Conservation (phyloP, 805 yeast genomes). For the Myxozyma vanderwaltii region DNA sequence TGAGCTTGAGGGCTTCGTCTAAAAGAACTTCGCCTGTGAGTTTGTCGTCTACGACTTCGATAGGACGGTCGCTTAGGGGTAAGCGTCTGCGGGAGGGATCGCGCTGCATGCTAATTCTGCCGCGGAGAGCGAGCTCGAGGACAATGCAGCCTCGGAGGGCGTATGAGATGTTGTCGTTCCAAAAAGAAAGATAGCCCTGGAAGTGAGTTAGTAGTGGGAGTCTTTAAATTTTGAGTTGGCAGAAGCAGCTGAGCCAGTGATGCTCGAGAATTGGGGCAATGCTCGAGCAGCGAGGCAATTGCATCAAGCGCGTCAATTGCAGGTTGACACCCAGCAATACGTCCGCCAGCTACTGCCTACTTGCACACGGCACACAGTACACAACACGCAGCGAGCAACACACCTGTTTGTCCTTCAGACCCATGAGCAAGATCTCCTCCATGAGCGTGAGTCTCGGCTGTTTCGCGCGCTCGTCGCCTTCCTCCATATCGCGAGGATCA, state of each 20-base stretch:
- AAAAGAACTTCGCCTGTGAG: constrained; percentile 93
- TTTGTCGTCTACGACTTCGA: constrained; percentile 81
- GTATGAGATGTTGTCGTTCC: constrained; percentile 97
- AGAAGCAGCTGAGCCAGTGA: too few species aligned
- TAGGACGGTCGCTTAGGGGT: constrained; percentile 81
- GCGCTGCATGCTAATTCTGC: constrained; percentile 82
- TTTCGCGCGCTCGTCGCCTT: constrained; percentile 48
- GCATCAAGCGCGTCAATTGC: too few species aligned
- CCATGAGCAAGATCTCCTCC: constrained; percentile 95
- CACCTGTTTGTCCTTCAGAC: constrained; percentile 84
- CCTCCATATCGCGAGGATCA: constrained; percentile 70
- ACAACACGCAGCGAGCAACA: not conserved
- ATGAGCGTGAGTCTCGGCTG: constrained; percentile 82
- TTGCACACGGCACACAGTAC: not conserved
- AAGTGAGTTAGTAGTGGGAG: not conserved
- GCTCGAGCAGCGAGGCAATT: too few species aligned
- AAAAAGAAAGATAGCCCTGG: constrained; percentile 84
- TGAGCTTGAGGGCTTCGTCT: constrained; percentile 89
- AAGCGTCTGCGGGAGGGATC: constrained; percentile 91
- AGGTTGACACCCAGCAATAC: too few species aligned
- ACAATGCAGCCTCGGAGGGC: constrained; percentile 93
- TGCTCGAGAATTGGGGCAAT: too few species aligned
- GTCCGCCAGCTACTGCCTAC: too few species aligned
- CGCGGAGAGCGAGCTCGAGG: constrained; percentile 88
- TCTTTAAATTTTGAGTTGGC: not conserved